These are phyloP conservation scores for Cryptosporidium sp. DNA, from an alignment of 169 alveolate species.

Conservation along the genomic window DNA sequence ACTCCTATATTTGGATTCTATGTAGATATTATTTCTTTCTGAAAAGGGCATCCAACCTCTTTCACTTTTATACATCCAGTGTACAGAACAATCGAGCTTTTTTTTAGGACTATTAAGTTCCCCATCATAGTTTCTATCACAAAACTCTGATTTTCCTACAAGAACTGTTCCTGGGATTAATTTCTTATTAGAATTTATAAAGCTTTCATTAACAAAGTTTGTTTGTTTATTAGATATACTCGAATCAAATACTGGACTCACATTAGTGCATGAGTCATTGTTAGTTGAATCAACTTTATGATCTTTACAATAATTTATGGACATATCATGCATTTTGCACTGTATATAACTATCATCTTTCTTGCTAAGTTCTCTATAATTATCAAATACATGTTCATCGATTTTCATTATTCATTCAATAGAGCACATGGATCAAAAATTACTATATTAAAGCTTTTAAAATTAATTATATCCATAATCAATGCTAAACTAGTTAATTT, in stretches of 20 bases:
- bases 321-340: no score
- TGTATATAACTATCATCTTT: not conserved
- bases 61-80: constrained; percentile 29
- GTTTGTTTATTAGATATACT: not conserved
- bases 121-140: not conserved
- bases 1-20: not conserved
- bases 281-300: not conserved
- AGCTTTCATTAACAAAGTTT: not conserved
- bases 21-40: not conserved
- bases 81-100: not conserved
- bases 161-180: not conserved
- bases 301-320: not conserved
- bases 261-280: not conserved
- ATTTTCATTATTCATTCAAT: not conserved
- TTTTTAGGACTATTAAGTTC: not conserved
- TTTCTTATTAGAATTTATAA: not conserved
- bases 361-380: not conserved
- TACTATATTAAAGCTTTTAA: not conserved
- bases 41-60: constrained; percentile 34
- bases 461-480: not conserved
- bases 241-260: not conserved
- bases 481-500: not conserved
- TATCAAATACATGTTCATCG: not conserved
- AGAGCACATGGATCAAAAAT: not conserved
- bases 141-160: not conserved